Conservation (phyloP, 371 early-diverging fungal species). For the Rhizomucor pusillus region DNA sequence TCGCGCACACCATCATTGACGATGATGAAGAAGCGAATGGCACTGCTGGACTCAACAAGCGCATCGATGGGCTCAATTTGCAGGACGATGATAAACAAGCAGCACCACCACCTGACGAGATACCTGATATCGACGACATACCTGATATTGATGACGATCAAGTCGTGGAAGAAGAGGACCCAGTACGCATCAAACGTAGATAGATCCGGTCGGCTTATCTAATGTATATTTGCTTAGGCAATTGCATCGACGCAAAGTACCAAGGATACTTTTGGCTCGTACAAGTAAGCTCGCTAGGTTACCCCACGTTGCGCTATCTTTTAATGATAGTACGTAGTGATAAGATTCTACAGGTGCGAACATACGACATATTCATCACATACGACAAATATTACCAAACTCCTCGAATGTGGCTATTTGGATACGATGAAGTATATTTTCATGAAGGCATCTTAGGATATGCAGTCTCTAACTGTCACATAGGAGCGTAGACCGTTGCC, state of each 20-base stretch:
- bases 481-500: conserved; percentile 81
- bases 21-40: conserved; percentile 52
- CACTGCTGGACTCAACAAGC: conserved; percentile 12
- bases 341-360: conserved; percentile 90
- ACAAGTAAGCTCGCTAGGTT: neutral
- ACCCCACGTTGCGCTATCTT: no score
- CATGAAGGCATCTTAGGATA: neutral
- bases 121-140: conserved; percentile 82
- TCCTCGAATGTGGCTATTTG: conserved; percentile 95
- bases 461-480: neutral
- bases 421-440: conserved; percentile 78
- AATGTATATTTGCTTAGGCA: conserved; percentile 2
- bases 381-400: conserved; percentile 99
- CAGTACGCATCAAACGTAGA: conserved; percentile 41
- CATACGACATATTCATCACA: conserved; percentile 96
- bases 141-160: conserved; percentile 87
- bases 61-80: conserved; percentile 25
- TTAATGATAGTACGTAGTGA: conserved; percentile 45
- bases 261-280: neutral
- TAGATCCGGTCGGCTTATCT: no score
- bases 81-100: conserved; percentile 4
- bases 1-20: conserved; percentile 63
- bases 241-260: neutral
- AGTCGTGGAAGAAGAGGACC: conserved; percentile 71
- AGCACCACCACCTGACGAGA: conserved; percentile 41